A percentile compares a stretch with the other conserved stretches of the same genome.
Evolutionary conservation across 1,284 basidiomycete species (phyloP).

Genomic region (Tremellales sp.): DNA sequence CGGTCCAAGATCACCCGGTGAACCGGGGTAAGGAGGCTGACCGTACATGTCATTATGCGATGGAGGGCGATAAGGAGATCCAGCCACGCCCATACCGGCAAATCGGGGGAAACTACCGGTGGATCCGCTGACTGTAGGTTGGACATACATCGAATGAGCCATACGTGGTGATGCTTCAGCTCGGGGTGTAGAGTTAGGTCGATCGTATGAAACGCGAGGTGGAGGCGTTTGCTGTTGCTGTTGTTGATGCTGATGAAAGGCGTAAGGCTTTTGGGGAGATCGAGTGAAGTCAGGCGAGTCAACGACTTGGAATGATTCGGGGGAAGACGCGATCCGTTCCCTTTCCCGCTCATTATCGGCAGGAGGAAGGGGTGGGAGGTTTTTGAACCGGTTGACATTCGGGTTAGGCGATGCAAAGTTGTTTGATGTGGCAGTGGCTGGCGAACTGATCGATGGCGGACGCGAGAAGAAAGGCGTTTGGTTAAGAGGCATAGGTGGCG

Average conservation of each 20-base stretch:
- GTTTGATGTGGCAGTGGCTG: background rate
- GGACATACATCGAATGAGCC: conserved; percentile 31
- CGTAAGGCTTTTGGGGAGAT: background rate
- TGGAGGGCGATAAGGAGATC: background rate
- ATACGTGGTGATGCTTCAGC: conserved; percentile 5
- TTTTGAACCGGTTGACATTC: conserved; percentile 35
- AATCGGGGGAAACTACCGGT: conserved; percentile 20
- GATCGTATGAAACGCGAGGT: conserved; percentile 16
- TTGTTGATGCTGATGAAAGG: background rate
- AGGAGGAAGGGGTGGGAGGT: conserved; percentile 40
- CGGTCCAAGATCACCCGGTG: no score
- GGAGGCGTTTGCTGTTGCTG: conserved; percentile 9
- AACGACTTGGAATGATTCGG: background rate
- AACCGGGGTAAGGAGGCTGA: background rate
- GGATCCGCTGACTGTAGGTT: conserved; percentile 17
- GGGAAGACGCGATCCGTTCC: background rate
- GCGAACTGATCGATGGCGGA: background rate
- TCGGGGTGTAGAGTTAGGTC: conserved; percentile 4
- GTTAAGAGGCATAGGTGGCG: conserved; percentile 2
- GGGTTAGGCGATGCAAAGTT: conserved; percentile 27
- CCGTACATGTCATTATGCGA: background rate
- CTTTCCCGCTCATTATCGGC: conserved; percentile 3
- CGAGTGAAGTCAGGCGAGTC: background rate
- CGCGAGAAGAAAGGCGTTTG: background rate
- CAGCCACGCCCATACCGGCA: background rate